phyloP scores from a whole-genome alignment of 768 basidiomycete genomes.

The Clitopilus hobsonii region DNA sequence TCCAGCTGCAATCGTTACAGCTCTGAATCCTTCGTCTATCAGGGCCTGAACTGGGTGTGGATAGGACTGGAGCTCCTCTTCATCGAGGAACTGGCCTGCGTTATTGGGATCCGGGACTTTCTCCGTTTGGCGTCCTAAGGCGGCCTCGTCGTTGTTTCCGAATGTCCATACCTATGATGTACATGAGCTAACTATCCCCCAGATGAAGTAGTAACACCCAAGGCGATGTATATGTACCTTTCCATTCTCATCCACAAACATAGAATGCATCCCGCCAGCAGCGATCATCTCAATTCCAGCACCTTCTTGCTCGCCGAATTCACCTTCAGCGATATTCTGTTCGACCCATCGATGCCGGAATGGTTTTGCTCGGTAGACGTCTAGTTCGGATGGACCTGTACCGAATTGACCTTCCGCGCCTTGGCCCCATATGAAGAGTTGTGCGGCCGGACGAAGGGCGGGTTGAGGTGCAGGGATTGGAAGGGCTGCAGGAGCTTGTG shows the following conservation, averaged over 20 bases:
- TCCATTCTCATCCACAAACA: neutral
- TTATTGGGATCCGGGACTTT: neutral
- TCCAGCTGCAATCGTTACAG: neutral
- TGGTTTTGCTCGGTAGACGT: neutral
- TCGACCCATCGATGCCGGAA: neutral
- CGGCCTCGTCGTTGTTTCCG: neutral
- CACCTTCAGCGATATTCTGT: neutral
- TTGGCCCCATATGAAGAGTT: neutral
- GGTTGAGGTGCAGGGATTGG: neutral
- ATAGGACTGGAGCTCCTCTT: neutral
- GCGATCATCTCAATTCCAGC: neutral
- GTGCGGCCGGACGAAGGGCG: neutral
- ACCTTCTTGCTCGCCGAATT: neutral
- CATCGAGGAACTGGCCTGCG: neutral
- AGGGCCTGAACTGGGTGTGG: neutral
- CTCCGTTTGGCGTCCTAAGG: neutral
- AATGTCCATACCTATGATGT: neutral
- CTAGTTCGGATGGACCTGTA: neutral
- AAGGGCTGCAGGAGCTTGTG: neutral
- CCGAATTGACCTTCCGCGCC: neutral
- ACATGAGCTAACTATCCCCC: neutral
- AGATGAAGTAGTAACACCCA: neutral
- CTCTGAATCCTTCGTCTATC: neutral
- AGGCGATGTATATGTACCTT: neutral
- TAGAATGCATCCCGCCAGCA: neutral